Conservation (phyloP, 768 basidiomycete species). For the Tricholoma sp. region DNA sequence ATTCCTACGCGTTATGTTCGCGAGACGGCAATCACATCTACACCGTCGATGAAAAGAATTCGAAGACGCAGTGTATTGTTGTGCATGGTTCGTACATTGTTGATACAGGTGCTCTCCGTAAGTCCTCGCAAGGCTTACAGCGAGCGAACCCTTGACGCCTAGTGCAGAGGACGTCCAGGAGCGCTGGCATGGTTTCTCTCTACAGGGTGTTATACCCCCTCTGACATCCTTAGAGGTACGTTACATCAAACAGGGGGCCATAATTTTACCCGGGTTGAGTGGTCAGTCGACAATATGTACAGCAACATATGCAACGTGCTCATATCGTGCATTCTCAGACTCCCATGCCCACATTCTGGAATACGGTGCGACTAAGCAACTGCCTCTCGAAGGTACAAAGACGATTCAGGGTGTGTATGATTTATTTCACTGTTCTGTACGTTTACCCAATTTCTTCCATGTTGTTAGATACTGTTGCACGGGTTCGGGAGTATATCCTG, state of each 20-base stretch:
- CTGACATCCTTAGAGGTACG: conserved; percentile 33
- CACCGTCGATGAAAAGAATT: conserved; percentile 54
- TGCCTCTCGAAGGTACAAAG: conserved; percentile 59
- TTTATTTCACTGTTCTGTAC: not conserved
- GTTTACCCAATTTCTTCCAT: not conserved
- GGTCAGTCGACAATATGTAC: conserved; percentile 36
- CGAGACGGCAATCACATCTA: conserved; percentile 48
- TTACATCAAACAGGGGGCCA: conserved; percentile 49
- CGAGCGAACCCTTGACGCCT: not conserved
- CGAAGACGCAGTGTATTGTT: conserved; percentile 59
- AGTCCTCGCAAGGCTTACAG: conserved; percentile 16
- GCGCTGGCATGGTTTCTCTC: conserved; percentile 30
- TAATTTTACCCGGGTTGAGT: conserved; percentile 68
- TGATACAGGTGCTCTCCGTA: conserved; percentile 54
- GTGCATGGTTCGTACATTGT: conserved; percentile 45
- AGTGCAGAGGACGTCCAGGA: conserved; percentile 36
- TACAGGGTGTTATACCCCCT: conserved; percentile 15
- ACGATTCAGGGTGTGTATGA: conserved; percentile 46
- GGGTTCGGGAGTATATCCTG: conserved; percentile 57
- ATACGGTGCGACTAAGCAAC: conserved; percentile 62
- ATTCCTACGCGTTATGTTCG: conserved; percentile 60
- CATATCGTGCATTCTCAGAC: conserved; percentile 35
- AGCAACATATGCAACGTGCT: conserved; percentile 1
- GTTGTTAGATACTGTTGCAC: conserved; percentile 51
- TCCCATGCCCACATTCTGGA: conserved; percentile 77